phyloP scores from a whole-genome alignment of 305 asterid genomes.

The Fraxinus sp. region DNA sequence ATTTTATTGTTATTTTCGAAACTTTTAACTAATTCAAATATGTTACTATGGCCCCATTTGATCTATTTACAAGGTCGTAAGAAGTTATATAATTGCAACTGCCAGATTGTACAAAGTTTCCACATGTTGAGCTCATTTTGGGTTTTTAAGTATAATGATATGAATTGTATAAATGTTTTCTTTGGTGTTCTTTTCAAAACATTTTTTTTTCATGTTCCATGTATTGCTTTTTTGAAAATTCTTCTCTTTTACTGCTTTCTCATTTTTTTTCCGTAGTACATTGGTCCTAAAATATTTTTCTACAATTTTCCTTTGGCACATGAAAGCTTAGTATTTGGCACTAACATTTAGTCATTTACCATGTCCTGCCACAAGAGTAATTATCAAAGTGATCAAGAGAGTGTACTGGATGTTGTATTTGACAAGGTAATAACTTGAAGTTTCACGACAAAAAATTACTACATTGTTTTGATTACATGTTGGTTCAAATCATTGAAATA shows the following conservation, averaged over 20 bases:
- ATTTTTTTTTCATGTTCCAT: too few relatives aligned
- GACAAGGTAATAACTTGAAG: not conserved
- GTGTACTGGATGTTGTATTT: too few relatives aligned
- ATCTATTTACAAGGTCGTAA: not conserved
- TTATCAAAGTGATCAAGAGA: constrained; percentile 21
- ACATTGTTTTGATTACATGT: too few relatives aligned
- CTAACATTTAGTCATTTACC: constrained; percentile 4
- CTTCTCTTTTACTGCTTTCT: not conserved
- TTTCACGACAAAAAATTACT: too few relatives aligned
- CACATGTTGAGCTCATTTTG: not conserved
- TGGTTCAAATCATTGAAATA: too few relatives aligned
- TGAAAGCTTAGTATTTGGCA: constrained; percentile 20
- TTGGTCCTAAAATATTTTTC: not conserved
- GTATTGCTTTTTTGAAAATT: too few relatives aligned
- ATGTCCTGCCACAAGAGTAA: constrained; percentile 59
- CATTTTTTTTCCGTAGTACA: not conserved
- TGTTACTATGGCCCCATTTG: not conserved
- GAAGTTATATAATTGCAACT: not conserved
- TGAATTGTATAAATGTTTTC: not conserved
- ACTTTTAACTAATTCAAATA: too few relatives aligned
- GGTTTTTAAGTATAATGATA: not conserved
- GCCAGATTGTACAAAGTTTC: too few relatives aligned
- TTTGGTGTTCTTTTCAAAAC: too few relatives aligned
- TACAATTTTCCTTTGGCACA: not conserved
- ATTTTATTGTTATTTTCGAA: too few relatives aligned